Evolutionary conservation across 73 alveolate genomes (phyloP).

Genomic region (Paramecium pentaurelia): DNA sequence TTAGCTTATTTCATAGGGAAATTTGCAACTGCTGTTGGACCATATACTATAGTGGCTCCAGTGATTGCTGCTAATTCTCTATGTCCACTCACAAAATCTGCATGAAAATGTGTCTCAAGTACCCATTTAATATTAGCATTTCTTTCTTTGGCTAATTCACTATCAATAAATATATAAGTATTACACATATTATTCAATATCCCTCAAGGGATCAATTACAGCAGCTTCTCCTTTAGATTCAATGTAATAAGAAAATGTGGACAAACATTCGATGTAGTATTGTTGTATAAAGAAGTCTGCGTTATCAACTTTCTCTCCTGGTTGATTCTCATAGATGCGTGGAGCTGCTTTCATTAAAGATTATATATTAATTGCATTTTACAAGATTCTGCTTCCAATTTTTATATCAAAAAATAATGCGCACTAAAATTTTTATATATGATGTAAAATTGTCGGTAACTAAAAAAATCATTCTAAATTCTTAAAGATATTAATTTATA

Average conservation of each 20-base stretch:
- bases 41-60: conserved; percentile 60
- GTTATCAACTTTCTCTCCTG: not conserved
- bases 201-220: conserved; percentile 57
- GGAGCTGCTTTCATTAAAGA: conserved; percentile 16
- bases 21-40: conserved; percentile 54
- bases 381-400: conserved; percentile 3
- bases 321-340: not conserved
- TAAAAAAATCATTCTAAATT: not conserved
- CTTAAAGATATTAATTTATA: not conserved
- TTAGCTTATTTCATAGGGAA: conserved; percentile 51
- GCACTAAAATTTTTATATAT: not conserved
- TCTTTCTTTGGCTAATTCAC: conserved; percentile 52
- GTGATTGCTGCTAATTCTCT: conserved; percentile 39
- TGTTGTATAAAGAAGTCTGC: conserved; percentile 41
- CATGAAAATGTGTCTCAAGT: conserved; percentile 62
- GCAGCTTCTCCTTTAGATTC: conserved; percentile 60
- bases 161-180: not conserved
- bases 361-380: not conserved
- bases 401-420: not conserved
- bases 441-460: not conserved
- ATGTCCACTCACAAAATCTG: conserved; percentile 62
- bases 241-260: conserved; percentile 53
- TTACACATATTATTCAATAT: conserved; percentile 38
- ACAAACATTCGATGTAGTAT: conserved; percentile 44
- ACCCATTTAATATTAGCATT: conserved; percentile 55